Conservation (phyloP, 169 alveolate species). For the Cardiosporidium cionae region DNA sequence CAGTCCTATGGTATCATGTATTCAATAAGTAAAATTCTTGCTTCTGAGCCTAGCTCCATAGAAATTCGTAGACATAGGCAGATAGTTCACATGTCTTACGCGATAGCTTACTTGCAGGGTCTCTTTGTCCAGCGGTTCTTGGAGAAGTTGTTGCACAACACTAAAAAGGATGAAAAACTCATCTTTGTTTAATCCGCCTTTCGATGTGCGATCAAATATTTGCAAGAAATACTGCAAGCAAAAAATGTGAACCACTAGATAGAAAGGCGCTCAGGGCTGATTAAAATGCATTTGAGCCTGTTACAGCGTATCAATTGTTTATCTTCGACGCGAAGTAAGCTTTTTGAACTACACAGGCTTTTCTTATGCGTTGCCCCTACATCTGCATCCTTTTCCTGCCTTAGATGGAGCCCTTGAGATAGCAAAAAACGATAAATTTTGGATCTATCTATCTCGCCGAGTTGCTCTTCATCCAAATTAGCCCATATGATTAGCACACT, state of each 20-base stretch:
- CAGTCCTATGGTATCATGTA: no score
- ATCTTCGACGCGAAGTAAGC: no score
- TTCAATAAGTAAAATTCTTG: no score
- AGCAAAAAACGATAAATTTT: constrained; percentile 38
- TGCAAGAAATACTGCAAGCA: constrained; percentile 34
- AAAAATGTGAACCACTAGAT: background rate
- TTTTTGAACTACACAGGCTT: no score
- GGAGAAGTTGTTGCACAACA: constrained; percentile 45
- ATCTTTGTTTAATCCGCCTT: constrained; percentile 47
- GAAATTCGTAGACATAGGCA: no score
- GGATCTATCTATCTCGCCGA: constrained; percentile 39
- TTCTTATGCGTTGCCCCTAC: no score
- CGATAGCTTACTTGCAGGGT: constrained; percentile 40
- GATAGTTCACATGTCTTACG: no score
- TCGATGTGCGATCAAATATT: constrained; percentile 35
- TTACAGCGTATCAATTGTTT: no score
- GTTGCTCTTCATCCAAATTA: constrained; percentile 47
- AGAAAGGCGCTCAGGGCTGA: background rate
- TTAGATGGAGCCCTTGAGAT: constrained; percentile 43
- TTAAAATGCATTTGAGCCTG: no score
- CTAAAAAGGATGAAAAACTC: constrained; percentile 44
- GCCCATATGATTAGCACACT: constrained; percentile 45
- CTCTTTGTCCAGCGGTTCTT: constrained; percentile 44
- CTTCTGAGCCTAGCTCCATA: no score
- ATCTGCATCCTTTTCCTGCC: constrained; percentile 38